A percentile compares a stretch with the other conserved stretches of the same genome.
Evolutionary conservation across 345 rosid species (phyloP).

Genomic region (Boechera divaricarpa): DNA sequence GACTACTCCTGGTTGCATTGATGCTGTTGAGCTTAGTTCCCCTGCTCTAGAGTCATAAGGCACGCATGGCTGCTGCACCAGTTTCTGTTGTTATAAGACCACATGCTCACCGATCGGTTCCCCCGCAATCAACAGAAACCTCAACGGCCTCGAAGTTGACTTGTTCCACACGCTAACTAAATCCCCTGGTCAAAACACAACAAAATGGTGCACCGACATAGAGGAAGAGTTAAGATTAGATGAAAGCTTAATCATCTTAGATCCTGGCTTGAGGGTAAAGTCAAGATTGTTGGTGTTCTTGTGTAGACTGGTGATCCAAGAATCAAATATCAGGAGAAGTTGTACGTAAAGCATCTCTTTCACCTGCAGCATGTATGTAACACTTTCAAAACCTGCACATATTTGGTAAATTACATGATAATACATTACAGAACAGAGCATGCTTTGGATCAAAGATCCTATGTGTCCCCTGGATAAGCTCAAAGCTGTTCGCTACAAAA

Average conservation of each 20-base stretch:
- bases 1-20: conserved; percentile 67
- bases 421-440: conserved; percentile 13
- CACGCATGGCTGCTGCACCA: conserved; percentile 57
- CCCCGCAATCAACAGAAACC: conserved; percentile 76
- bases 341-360: too few relatives aligned
- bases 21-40: conserved; percentile 56
- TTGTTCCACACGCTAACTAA: conserved; percentile 77
- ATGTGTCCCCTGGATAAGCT: too few relatives aligned
- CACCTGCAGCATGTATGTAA: conserved; percentile 93
- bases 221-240: conserved; percentile 42
- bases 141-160: conserved; percentile 53
- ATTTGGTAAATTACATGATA: conserved; percentile 11
- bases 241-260: conserved; percentile 15
- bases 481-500: too few relatives aligned
- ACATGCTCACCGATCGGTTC: conserved; percentile 80
- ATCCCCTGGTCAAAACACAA: conserved; percentile 74
- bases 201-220: conserved; percentile 56
- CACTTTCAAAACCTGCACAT: conserved; percentile 84
- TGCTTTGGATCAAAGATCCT: too few relatives aligned
- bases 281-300: conserved; percentile 80
- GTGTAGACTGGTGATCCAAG: conserved; percentile 88
- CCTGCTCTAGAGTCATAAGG: conserved; percentile 76
- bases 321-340: too few relatives aligned
- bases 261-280: conserved; percentile 66
- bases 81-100: conserved; percentile 59